Conservation (phyloP, 1,139 yeast genomes). For the Debaryomyces sp. region DNA sequence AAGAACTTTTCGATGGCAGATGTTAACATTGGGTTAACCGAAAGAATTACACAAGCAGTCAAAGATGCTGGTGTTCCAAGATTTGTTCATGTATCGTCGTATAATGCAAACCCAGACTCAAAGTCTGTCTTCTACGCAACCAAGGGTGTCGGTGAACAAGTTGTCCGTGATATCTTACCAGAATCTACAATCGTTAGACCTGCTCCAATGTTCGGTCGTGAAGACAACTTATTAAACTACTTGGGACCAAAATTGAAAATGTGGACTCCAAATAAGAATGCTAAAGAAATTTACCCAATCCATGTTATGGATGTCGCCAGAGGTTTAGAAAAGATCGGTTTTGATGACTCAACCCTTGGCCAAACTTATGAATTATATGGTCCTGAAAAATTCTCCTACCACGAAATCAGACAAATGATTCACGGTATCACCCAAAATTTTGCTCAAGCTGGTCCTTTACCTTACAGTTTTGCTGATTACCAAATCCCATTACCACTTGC, state of each 20-base stretch:
- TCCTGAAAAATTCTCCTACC: conserved; percentile 63
- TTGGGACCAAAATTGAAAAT: conserved; percentile 58
- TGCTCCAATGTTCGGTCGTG: conserved; percentile 77
- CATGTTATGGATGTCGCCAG: conserved; percentile 78
- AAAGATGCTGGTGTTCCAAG: conserved; percentile 77
- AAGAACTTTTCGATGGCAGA: conserved; percentile 84
- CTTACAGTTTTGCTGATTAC: conserved; percentile 35
- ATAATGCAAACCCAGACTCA: conserved; percentile 73
- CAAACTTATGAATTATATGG: conserved; percentile 78
- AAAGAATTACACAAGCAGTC: conserved; percentile 75
- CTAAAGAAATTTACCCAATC: conserved; percentile 70
- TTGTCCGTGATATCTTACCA: conserved; percentile 68
- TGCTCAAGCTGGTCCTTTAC: conserved; percentile 56
- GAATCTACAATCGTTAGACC: conserved; percentile 87
- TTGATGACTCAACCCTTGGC: conserved; percentile 79
- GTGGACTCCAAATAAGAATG: conserved; percentile 67
- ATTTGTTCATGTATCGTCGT: conserved; percentile 76
- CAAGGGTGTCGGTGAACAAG: conserved; percentile 78
- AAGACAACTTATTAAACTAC: conserved; percentile 70
- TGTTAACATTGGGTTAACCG: conserved; percentile 76
- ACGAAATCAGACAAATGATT: conserved; percentile 71
- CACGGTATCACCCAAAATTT: conserved; percentile 64
- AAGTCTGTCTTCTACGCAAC: conserved; percentile 75
- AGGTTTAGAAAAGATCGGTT: conserved; percentile 78
- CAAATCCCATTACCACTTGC: conserved; percentile 42